Conservation (phyloP, 495 filamentous ascomycete species). For the Lasiosphaeria hispida region DNA sequence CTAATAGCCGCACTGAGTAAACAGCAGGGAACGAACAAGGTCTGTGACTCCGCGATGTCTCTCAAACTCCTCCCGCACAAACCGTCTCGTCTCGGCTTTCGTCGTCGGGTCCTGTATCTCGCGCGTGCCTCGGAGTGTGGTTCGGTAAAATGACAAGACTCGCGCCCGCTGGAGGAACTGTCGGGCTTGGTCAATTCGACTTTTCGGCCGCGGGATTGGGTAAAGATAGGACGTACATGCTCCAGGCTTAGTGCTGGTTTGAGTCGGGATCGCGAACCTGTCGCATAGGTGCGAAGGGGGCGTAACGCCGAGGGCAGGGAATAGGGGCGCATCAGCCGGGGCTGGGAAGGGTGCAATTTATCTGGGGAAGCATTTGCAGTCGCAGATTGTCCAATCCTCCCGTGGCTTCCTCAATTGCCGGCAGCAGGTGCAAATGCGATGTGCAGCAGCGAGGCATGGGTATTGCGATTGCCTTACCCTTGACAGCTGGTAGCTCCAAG, state of each 20-base stretch:
- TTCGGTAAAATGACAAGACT: slow-evolving; percentile 56
- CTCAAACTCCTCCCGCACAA: slow-evolving; percentile 76
- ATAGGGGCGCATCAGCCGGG: slow-evolving; percentile 28
- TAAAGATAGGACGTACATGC: slow-evolving; percentile 40
- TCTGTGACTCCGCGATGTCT: slow-evolving; percentile 68
- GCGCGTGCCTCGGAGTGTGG: slow-evolving; percentile 51
- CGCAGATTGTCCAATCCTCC: background rate
- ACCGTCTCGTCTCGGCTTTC: slow-evolving; percentile 63
- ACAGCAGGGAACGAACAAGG: slow-evolving; percentile 47
- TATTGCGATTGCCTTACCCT: no score
- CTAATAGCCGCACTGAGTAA: background rate
- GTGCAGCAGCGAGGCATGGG: no score
- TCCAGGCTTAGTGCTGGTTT: slow-evolving; percentile 45
- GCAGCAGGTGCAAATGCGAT: no score
- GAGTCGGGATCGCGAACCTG: slow-evolving; percentile 33
- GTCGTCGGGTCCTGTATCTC: slow-evolving; percentile 51
- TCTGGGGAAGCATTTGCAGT: background rate
- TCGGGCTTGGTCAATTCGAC: background rate
- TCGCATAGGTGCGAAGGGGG: slow-evolving; percentile 43
- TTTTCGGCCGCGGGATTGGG: background rate
- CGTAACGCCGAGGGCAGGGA: slow-evolving; percentile 22
- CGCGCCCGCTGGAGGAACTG: slow-evolving; percentile 61
- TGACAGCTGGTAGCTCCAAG: no score
- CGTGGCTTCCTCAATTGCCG: no score
- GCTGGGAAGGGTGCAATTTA: background rate